These are phyloP conservation scores for Gracilariopsis chorda DNA, from an alignment of 23 red algal genomes.

Conservation along the genomic window DNA sequence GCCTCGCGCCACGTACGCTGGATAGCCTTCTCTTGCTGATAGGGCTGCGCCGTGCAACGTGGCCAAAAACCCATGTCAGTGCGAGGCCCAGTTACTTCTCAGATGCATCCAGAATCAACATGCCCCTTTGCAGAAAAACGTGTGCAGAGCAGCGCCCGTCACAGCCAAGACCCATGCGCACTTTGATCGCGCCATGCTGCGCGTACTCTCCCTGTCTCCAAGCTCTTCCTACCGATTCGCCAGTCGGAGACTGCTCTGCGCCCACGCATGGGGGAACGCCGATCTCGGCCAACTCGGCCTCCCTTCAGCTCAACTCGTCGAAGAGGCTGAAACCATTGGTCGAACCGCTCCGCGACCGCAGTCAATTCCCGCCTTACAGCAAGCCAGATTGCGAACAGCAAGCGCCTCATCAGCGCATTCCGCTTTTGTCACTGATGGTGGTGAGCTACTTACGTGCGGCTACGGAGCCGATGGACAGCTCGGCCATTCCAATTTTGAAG, in stretches of 20 bases:
- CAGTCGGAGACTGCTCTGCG: no score
- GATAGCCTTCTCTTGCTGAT: no score
- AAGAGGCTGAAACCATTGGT: slow-evolving; percentile 40
- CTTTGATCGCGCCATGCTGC: neutral
- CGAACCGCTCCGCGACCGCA: neutral
- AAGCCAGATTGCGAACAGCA: neutral
- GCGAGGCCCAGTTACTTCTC: no score
- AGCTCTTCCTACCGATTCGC: neutral
- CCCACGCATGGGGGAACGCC: slow-evolving; percentile 50
- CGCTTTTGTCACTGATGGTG: slow-evolving; percentile 19
- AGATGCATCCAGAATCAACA: no score
- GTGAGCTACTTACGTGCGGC: slow-evolving; percentile 13
- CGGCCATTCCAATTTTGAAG: neutral
- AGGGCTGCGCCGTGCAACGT: no score
- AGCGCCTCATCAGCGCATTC: slow-evolving; percentile 14
- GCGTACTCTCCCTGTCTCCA: no score
- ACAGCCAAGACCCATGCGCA: no score
- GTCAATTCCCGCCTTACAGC: neutral
- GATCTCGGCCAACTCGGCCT: slow-evolving; percentile 48
- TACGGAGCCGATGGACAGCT: slow-evolving; percentile 24
- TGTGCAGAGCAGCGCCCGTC: no score
- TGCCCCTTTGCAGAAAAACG: no score
- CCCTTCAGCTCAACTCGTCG: neutral
- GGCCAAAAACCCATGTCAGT: no score
- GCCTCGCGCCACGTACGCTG: no score